These are phyloP conservation scores for Brassica nigra DNA, from an alignment of 345 rosid genomes.

Conservation along the genomic window DNA sequence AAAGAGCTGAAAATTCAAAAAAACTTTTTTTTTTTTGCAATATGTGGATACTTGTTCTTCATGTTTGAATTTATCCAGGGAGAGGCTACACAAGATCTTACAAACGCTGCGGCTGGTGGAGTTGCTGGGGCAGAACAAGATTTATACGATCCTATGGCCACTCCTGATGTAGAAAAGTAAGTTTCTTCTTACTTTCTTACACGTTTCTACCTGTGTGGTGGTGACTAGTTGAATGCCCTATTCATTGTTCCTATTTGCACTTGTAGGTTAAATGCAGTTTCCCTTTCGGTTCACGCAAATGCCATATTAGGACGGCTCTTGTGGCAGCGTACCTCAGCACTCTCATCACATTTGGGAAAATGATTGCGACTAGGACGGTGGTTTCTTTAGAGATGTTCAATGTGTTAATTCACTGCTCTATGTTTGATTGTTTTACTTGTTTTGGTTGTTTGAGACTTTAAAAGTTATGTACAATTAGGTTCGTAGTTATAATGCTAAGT, in stretches of 20 bases:
- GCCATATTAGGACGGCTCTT: constrained; percentile 70
- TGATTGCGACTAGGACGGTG: constrained; percentile 20
- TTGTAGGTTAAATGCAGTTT: constrained; percentile 74
- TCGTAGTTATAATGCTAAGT: not conserved
- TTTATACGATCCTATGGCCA: constrained; percentile 73
- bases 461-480: constrained; percentile 2
- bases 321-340: constrained; percentile 67
- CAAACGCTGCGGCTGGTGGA: constrained; percentile 49
- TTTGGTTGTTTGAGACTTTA: not conserved
- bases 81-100: constrained; percentile 69
- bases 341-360: constrained; percentile 44
- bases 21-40: not conserved
- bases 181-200: not conserved
- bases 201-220: not conserved
- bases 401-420: constrained; percentile 3
- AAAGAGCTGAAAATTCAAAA: constrained; percentile 1
- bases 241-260: constrained; percentile 23
- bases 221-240: constrained; percentile 15
- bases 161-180: constrained; percentile 88
- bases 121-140: constrained; percentile 67
- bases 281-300: constrained; percentile 76
- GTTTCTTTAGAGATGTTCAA: constrained; percentile 19
- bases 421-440: constrained; percentile 11
- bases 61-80: constrained; percentile 48
- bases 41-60: not conserved